A percentile compares a stretch with the other conserved stretches of the same genome.
Conservation (phyloP, 1,284 basidiomycete species). For the Erythrobasidium hasegawianum region DNA sequence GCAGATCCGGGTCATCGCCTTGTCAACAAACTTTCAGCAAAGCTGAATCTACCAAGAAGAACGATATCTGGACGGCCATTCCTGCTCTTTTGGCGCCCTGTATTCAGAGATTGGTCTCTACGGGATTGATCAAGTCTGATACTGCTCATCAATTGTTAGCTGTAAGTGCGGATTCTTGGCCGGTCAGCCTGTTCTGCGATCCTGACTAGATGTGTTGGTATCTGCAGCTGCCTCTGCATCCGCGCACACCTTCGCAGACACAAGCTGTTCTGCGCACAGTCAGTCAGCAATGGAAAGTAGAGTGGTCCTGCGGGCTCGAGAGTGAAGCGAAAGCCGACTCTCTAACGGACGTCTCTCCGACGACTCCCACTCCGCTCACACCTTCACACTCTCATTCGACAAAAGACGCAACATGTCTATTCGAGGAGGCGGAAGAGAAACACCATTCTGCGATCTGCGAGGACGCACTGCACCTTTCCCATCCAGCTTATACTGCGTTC, state of each 20-base stretch:
- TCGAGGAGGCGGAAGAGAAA: too few relatives aligned
- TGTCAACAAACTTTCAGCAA: constrained; percentile 5
- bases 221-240: constrained; percentile 48
- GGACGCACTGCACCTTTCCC: constrained; percentile 46
- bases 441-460: too few relatives aligned
- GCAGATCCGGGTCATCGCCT: constrained; percentile 31
- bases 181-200: too few relatives aligned
- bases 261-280: constrained; percentile 48
- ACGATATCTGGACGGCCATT: constrained; percentile 50
- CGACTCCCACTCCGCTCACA: constrained; percentile 16
- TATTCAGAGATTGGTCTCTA: constrained; percentile 51
- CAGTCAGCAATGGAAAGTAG: constrained; percentile 48
- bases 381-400: too few relatives aligned
- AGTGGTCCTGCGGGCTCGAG: constrained; percentile 48
- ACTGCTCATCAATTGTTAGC: constrained; percentile 49
- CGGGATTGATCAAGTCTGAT: constrained; percentile 50
- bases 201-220: too few relatives aligned
- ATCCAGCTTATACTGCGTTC: constrained; percentile 50
- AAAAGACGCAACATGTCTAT: too few relatives aligned
- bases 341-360: background rate
- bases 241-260: constrained; percentile 49
- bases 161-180: too few relatives aligned
- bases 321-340: background rate
- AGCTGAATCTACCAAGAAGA: constrained; percentile 7
- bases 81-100: constrained; percentile 49